Base-by-base conservation (phyloP, 176 grass and related monocot species). In the Ampelocalamus luodianensis region DNA sequence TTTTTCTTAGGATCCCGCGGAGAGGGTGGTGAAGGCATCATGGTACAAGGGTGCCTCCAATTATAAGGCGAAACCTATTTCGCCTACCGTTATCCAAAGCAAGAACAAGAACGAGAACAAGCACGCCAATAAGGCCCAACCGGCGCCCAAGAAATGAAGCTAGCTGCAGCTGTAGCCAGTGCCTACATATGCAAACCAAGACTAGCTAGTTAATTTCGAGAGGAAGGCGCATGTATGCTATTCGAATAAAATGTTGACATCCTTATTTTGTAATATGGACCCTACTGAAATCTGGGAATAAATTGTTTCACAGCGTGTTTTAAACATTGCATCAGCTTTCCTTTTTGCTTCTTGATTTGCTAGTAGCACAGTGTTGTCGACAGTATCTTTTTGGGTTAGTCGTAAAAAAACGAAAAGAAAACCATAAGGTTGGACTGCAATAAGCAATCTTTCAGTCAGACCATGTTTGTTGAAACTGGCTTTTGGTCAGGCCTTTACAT, bases 51-150 rank as follows among this genome's bases (percentile, higher is more conserved):
- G 73, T 13, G 51, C 4, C 73, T 4, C 6, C 51, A 8, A 0
- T 7, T 3, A 8, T 39, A 76, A 22, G 34, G 0, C 8, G 49
- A 75, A 75, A n/a, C 72, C 72, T 54, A 27, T 32, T 17, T 74
- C 71, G 2, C 71, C 71, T 38, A 38, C 10, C 29, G 29, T 55
- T 56, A 12, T 22, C 29, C 46, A 51, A 11, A 8, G 71, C 71
- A 74, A 74, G 71, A 74, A 36, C 24, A 76, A 38, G 29, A 38
- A 14, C 27, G 36, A 76, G 50, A 76, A 58, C 51, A 76, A 58
- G 73, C 50, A 56, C 4, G 0, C 16, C 50, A 38, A 58, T 17
- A 76, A 58, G 17, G 8, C 72, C 49, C 49, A 75, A 11, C 13
- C 71, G 8, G 13, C 24, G 6, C 73, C 27, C 72, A 56, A 39